Conservation (phyloP, 2,329 filamentous ascomycete genomes). For the Incumbomyces delicatus region DNA sequence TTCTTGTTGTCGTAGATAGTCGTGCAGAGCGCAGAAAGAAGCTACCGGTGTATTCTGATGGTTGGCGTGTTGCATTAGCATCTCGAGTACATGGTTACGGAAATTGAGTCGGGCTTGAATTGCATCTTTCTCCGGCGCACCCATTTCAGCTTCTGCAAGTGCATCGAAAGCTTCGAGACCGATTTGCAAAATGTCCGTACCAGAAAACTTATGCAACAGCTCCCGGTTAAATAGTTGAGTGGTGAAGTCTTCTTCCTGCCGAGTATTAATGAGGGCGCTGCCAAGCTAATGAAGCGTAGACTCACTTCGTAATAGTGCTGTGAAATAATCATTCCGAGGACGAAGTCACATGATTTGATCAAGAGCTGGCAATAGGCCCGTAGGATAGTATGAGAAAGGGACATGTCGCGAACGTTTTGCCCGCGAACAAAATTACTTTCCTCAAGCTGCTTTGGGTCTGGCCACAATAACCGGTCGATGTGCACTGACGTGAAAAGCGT, state of each 20-base stretch:
- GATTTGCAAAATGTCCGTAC: slow-evolving; percentile 45
- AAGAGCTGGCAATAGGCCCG: slow-evolving; percentile 78
- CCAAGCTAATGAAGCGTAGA: slow-evolving; percentile 7
- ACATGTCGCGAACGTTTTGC: slow-evolving; percentile 23
- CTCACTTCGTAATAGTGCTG: slow-evolving; percentile 83
- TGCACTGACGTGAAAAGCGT: slow-evolving; percentile 90
- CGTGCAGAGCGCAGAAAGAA: slow-evolving; percentile 18
- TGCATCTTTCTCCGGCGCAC: slow-evolving; percentile 39
- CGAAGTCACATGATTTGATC: slow-evolving; percentile 70
- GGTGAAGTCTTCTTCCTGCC: slow-evolving; percentile 88
- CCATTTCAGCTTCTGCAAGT: slow-evolving; percentile 32
- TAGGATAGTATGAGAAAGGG: slow-evolving; percentile 53
- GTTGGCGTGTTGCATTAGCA: slow-evolving; percentile 21
- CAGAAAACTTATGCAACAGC: slow-evolving; percentile 56
- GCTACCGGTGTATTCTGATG: background rate
- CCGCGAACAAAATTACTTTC: slow-evolving; percentile 51
- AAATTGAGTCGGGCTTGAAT: slow-evolving; percentile 46
- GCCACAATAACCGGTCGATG: slow-evolving; percentile 70
- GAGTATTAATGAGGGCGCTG: slow-evolving; percentile 12
- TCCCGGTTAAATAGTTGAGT: slow-evolving; percentile 79
- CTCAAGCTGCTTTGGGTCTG: slow-evolving; percentile 52
- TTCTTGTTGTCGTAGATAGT: slow-evolving; percentile 45
- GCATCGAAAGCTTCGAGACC: slow-evolving; percentile 48
- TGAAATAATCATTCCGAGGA: slow-evolving; percentile 65
- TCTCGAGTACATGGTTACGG: slow-evolving; percentile 6